Evolutionary conservation across 2,329 filamentous ascomycete genomes (phyloP), one percentile per base, ranked within the genome.

Genomic region (Esteya vermicola): DNA sequence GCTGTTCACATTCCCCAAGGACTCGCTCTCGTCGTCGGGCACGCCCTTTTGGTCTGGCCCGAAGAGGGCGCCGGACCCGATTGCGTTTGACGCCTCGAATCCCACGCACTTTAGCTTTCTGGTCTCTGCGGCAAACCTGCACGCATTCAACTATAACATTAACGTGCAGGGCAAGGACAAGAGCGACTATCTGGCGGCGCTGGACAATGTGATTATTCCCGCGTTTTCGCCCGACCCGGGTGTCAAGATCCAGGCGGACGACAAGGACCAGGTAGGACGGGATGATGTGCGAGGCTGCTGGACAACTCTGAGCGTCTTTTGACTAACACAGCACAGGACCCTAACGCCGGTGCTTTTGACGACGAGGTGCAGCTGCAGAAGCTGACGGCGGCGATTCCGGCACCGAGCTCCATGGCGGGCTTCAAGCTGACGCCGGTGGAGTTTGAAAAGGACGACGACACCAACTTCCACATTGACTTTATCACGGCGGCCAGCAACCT

Each of bases 391-490:
- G 72, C 75, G 45, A 69, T 98, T 25, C 91, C 91, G 1, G 65
- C 79, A 6, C 78, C 89, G 14, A 88, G 81, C 56, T 76, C 78
- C 31, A 65, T 98, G 37, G 81, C 84, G 21, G 86, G 85, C 26
- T 93, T 93, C 71, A 88, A 88, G 62, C 67, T 98, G 39, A 76
- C 78, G 42, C 84, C 89, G 4, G 91, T 96, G 6, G 91, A 96
- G 52, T 98, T 98, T 53, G 47, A 98, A 63, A 98, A 98, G 70
- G 91, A 98, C 49, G 91, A 98, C 53, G 93, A 98, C 59, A 85
- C 81, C 38, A 98, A 98, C 61, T 77, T 91, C 61, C 91, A 98
- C 67, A 98, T 98, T 53, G 91, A 96, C 61, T 98, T 98, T 67
- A 96, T 98, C 62, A 93, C 91, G 8, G 86, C 88, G 1, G 88